Evolutionary conservation across 1,284 basidiomycete species (phyloP).

Genomic region (Hymenochaete sp.): DNA sequence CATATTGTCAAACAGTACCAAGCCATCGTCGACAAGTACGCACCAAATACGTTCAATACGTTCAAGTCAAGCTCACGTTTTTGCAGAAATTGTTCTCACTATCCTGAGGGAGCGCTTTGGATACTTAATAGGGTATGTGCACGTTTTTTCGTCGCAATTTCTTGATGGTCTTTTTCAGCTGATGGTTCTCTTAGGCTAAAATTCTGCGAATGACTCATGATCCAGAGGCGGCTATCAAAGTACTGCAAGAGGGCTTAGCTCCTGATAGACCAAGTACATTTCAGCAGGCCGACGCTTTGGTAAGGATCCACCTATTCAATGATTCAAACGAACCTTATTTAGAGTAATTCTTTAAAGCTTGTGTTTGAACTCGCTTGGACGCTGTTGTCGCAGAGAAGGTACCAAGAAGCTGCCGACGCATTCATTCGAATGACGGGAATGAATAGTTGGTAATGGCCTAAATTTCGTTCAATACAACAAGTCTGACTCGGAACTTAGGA

Average conservation of each 20-base stretch:
- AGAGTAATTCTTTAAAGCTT: constrained; percentile 34
- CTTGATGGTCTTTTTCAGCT: background rate
- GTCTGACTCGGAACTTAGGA: constrained; percentile 38
- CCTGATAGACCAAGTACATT: constrained; percentile 46
- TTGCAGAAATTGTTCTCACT: constrained; percentile 41
- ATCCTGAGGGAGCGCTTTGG: constrained; percentile 66
- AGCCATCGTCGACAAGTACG: constrained; percentile 52
- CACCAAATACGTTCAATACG: constrained; percentile 6
- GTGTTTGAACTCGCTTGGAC: constrained; percentile 74
- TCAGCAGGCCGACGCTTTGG: constrained; percentile 62
- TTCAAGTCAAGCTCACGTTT: constrained; percentile 2
- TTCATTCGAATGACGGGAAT: constrained; percentile 57
- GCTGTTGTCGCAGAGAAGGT: constrained; percentile 52
- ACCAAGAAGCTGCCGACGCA: constrained; percentile 55
- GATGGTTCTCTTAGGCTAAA: constrained; percentile 44
- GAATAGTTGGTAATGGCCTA: constrained; percentile 51
- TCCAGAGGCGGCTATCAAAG: constrained; percentile 51
- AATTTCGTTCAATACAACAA: background rate
- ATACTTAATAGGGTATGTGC: constrained; percentile 54
- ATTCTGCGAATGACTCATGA: constrained; percentile 63
- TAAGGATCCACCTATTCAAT: constrained; percentile 25
- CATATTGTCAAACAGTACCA: constrained; percentile 55
- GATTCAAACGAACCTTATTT: background rate
- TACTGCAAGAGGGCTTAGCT: constrained; percentile 50
- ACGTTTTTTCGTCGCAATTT: background rate